phyloP scores from a whole-genome alignment of 1,284 basidiomycete genomes.

The Neolentinus lepideus region DNA sequence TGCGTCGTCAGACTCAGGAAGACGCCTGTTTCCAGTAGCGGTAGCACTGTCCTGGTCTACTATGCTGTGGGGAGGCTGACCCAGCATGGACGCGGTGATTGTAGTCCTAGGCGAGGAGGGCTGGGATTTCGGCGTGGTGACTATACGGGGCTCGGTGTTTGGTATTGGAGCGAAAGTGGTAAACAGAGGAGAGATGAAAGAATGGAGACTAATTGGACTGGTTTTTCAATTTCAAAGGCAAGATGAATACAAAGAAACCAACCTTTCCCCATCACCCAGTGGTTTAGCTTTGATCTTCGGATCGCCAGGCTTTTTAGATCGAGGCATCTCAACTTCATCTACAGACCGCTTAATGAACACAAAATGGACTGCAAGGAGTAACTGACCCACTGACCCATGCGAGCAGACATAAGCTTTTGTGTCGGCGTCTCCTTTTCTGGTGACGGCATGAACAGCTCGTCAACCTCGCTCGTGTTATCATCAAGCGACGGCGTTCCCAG shows the following conservation, averaged over 20 bases:
- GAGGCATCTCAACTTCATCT: not conserved
- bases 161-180: not conserved
- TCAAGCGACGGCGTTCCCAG: slow-evolving; percentile 4
- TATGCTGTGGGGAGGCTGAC: not conserved
- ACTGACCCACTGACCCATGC: not conserved
- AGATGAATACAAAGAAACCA: not conserved
- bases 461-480: slow-evolving; percentile 1
- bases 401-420: not conserved
- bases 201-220: not conserved
- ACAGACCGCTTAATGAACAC: not conserved
- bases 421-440: not conserved
- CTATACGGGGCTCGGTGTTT: not conserved
- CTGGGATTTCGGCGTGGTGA: not conserved
- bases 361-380: not conserved
- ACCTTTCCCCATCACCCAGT: not conserved
- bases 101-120: not conserved
- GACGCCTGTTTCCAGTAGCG: too few species aligned
- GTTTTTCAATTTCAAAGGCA: not conserved
- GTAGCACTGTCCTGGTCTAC: not conserved
- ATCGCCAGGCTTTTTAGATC: not conserved
- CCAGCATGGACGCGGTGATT: not conserved
- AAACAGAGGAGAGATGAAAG: not conserved
- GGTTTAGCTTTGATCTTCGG: not conserved
- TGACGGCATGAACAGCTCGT: slow-evolving; percentile 5
- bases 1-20: too few species aligned